Percentiles rank a stretch among this genome's conserved stretches.
These are phyloP conservation scores for Thymus quinquecostatus DNA, from an alignment of 257 asterid species.

Conservation along the genomic window DNA sequence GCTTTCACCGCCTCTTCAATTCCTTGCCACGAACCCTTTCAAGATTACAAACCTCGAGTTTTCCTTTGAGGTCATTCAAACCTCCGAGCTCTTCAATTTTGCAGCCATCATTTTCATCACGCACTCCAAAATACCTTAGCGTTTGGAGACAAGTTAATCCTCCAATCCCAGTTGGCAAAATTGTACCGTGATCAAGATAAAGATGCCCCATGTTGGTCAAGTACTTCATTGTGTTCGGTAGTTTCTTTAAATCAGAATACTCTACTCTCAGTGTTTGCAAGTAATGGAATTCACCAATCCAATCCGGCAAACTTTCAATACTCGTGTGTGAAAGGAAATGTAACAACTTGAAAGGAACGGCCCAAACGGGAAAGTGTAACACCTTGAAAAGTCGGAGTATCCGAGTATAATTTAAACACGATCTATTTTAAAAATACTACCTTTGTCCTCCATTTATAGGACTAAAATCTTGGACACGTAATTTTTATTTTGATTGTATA, in stretches of 20 bases:
- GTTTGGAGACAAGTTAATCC: too few relatives aligned
- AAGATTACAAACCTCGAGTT: neutral
- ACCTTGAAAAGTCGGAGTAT: too few relatives aligned
- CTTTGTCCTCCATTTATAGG: too few relatives aligned
- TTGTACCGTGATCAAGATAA: neutral
- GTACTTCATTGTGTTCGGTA: constrained; percentile 18
- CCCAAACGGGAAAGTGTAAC: too few relatives aligned
- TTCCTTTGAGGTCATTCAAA: neutral
- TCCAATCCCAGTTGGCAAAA: too few relatives aligned
- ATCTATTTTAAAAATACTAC: too few relatives aligned
- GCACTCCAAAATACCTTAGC: neutral
- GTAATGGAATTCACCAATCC: neutral
- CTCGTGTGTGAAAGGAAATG: neutral
- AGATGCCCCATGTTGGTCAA: constrained; percentile 17
- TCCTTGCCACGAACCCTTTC: neutral
- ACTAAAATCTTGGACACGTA: too few relatives aligned
- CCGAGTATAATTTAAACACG: too few relatives aligned
- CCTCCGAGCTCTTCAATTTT: too few relatives aligned
- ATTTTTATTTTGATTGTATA: too few relatives aligned
- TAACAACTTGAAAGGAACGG: too few relatives aligned
- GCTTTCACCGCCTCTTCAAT: neutral
- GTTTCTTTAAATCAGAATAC: neutral
- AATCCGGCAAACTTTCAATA: neutral
- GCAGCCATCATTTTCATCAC: too few relatives aligned
- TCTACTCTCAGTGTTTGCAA: neutral